These are phyloP conservation scores for Monosporascus ibericus DNA, from an alignment of 2,329 filamentous ascomycete species.

Conservation along the genomic window DNA sequence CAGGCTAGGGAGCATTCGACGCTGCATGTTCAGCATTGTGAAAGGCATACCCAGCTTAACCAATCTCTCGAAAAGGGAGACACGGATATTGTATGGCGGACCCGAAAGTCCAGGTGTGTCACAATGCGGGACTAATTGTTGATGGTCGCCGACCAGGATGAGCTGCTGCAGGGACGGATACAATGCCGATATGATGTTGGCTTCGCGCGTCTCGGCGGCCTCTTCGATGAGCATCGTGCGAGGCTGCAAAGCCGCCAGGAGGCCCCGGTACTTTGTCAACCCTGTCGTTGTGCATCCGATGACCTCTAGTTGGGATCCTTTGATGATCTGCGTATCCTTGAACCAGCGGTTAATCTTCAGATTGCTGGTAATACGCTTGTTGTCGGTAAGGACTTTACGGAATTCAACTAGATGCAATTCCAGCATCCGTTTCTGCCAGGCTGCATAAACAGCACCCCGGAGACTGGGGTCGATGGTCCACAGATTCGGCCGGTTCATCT, in stretches of 20 bases:
- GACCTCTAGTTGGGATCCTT: slow-evolving; percentile 36
- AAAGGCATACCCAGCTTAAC: slow-evolving; percentile 60
- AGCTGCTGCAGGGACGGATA: slow-evolving; percentile 48
- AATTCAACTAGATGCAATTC: slow-evolving; percentile 39
- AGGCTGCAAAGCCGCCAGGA: slow-evolving; percentile 61
- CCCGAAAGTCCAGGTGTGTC: slow-evolving; percentile 53
- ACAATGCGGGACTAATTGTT: slow-evolving; percentile 68
- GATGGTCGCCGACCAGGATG: slow-evolving; percentile 67
- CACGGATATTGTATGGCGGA: slow-evolving; percentile 58
- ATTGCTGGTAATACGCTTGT: slow-evolving; percentile 42
- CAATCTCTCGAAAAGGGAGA: slow-evolving; percentile 76
- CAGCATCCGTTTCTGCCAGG: slow-evolving; percentile 53
- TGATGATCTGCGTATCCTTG: slow-evolving; percentile 43
- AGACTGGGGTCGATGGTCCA: slow-evolving; percentile 49
- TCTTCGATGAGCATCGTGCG: slow-evolving; percentile 71
- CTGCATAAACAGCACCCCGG: slow-evolving; percentile 61
- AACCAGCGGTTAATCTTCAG: slow-evolving; percentile 54
- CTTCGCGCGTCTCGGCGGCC: slow-evolving; percentile 69
- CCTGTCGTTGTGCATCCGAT: slow-evolving; percentile 72
- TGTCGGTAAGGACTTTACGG: slow-evolving; percentile 41
- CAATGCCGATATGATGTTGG: slow-evolving; percentile 47
- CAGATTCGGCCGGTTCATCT: slow-evolving; percentile 43
- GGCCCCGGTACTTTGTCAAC: slow-evolving; percentile 69
- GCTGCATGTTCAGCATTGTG: slow-evolving; percentile 60
- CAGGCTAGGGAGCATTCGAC: slow-evolving; percentile 47